phyloP scores from a whole-genome alignment of 805 yeast species.

The Ogataea nakhonphanomensis region DNA sequence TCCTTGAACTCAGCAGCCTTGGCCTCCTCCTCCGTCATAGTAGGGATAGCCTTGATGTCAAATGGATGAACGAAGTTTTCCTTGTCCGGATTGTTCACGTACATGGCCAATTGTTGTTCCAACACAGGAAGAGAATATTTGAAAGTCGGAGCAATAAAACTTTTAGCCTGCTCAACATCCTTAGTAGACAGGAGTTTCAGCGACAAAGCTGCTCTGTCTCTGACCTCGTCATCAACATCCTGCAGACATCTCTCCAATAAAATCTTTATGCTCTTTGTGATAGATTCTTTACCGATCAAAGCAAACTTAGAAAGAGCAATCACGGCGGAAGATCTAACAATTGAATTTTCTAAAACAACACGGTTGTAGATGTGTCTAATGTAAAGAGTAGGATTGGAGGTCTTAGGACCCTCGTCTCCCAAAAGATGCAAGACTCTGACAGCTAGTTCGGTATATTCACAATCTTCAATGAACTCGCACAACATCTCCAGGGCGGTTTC shows the following conservation, averaged over 20 bases:
- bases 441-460: constrained; percentile 90
- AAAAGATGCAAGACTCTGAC: constrained; percentile 89
- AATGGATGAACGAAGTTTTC: constrained; percentile 54
- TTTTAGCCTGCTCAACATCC: constrained; percentile 38
- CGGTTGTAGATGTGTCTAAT: constrained; percentile 96
- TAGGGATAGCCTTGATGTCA: constrained; percentile 66
- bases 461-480: constrained; percentile 97
- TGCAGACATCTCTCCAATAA: constrained; percentile 78
- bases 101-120: constrained; percentile 72
- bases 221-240: constrained; percentile 93
- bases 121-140: constrained; percentile 72
- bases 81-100: constrained; percentile 52
- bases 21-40: constrained; percentile 62
- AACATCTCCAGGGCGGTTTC: constrained; percentile 80
- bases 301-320: constrained; percentile 91
- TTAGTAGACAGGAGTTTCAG: constrained; percentile 55
- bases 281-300: constrained; percentile 62
- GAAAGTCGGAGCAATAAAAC: constrained; percentile 62
- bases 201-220: constrained; percentile 93
- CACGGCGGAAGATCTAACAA: constrained; percentile 94
- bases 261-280: constrained; percentile 66
- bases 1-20: constrained; percentile 59
- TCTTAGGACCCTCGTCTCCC: constrained; percentile 92
- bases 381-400: constrained; percentile 81
- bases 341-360: constrained; percentile 92